phyloP scores from a whole-genome alignment of 2,329 filamentous ascomycete species.

The Eutypella sp. region DNA sequence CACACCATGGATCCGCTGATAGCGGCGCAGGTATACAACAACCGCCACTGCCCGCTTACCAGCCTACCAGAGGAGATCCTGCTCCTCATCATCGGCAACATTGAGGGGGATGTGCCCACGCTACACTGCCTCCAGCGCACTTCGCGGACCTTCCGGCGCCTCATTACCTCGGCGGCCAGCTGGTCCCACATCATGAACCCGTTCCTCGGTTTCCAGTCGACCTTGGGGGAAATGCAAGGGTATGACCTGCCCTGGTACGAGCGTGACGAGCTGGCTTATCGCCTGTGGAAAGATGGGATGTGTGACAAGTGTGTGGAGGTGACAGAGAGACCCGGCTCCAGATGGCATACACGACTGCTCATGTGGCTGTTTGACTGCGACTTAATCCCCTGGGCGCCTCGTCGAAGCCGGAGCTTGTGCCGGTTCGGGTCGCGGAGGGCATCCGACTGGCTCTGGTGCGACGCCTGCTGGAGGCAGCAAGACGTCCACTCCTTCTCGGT shows the following conservation, averaged over 20 bases:
- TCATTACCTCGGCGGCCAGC: conserved; percentile 4
- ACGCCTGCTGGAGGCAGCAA: not conserved
- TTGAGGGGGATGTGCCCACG: conserved; percentile 7
- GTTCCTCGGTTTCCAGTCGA: not conserved
- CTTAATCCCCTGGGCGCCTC: no score
- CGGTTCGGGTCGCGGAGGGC: not conserved
- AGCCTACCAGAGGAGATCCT: conserved; percentile 15
- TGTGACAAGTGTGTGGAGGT: conserved; percentile 8
- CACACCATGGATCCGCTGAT: conserved; percentile 12
- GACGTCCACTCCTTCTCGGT: not conserved
- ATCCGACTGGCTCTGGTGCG: conserved; percentile 1
- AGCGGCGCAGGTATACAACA: conserved; percentile 13
- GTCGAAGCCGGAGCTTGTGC: no score
- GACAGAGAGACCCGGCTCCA: not conserved
- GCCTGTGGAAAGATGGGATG: conserved; percentile 11
- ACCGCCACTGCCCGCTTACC: conserved; percentile 10
- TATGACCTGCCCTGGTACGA: not conserved
- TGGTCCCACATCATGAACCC: not conserved
- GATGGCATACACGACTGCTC: not conserved
- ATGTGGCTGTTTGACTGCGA: no score
- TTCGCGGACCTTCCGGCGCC: conserved; percentile 12
- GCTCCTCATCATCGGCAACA: conserved; percentile 7
- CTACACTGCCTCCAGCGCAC: conserved; percentile 12
- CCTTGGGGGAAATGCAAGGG: not conserved
- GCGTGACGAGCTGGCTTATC: conserved; percentile 7